phyloP scores from a whole-genome alignment of 2,329 filamentous ascomycete genomes.

The Colletotrichum falcatum region DNA sequence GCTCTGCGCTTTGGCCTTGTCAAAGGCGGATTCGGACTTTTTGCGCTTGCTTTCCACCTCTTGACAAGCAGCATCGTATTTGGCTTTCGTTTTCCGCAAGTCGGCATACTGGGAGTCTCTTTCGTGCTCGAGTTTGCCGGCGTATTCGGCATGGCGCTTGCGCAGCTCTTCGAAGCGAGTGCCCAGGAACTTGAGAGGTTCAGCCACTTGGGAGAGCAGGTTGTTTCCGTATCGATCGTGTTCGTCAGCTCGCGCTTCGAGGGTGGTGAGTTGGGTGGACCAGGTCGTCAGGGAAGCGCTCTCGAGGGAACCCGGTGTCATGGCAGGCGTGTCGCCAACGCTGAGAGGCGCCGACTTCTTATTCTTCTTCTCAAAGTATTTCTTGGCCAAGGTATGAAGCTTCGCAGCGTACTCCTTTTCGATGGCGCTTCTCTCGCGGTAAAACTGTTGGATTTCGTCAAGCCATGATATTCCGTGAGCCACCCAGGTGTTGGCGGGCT shows the following conservation, averaged over 20 bases:
- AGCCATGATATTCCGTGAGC: slow-evolving; percentile 92
- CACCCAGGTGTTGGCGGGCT: slow-evolving; percentile 93
- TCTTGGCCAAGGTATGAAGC: slow-evolving; percentile 88
- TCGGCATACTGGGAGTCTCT: slow-evolving; percentile 86
- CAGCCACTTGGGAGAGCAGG: slow-evolving; percentile 83
- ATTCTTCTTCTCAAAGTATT: slow-evolving; percentile 97
- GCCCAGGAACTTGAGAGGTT: slow-evolving; percentile 82
- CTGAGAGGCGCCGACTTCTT: slow-evolving; percentile 89
- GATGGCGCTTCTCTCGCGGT: slow-evolving; percentile 91
- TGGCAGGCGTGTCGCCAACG: slow-evolving; percentile 90
- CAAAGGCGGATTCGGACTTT: slow-evolving; percentile 94
- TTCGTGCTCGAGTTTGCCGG: slow-evolving; percentile 89
- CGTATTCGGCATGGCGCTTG: slow-evolving; percentile 90
- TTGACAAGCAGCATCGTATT: slow-evolving; percentile 93
- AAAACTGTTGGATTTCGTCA: slow-evolving; percentile 97
- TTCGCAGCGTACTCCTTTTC: slow-evolving; percentile 97
- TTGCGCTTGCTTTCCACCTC: slow-evolving; percentile 95
- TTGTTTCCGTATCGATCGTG: slow-evolving; percentile 88
- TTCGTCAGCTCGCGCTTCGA: slow-evolving; percentile 88
- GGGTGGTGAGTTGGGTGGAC: slow-evolving; percentile 90
- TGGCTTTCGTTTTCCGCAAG: slow-evolving; percentile 88
- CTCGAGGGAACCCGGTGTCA: slow-evolving; percentile 96
- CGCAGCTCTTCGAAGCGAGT: slow-evolving; percentile 89
- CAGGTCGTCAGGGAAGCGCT: slow-evolving; percentile 97
- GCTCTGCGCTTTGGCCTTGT: slow-evolving; percentile 91